Evolutionary conservation across 495 filamentous ascomycete species (phyloP).

Genomic region (Penicillium desertorum): DNA sequence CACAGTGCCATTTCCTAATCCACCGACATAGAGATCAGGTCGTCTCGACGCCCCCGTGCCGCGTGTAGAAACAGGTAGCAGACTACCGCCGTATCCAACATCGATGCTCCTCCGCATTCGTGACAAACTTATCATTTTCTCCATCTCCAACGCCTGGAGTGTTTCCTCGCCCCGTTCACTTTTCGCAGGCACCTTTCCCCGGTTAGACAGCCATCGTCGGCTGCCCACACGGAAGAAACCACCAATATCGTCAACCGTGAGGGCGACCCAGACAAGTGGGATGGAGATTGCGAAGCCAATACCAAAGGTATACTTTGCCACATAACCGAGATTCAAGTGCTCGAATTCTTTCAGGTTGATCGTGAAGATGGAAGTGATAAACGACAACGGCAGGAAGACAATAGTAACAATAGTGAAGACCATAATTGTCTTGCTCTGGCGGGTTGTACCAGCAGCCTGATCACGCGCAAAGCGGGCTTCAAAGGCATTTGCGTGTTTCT

Average conservation of each 20-base stretch:
- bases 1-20: constrained; percentile 11
- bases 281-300: constrained; percentile 66
- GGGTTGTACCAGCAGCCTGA: constrained; percentile 61
- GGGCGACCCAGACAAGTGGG: constrained; percentile 58
- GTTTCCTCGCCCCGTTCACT: constrained; percentile 2
- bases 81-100: constrained; percentile 30
- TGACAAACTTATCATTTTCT: constrained; percentile 34
- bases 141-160: constrained; percentile 28
- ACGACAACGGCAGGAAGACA: constrained; percentile 65
- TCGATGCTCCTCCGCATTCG: constrained; percentile 33
- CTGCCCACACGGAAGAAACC: constrained; percentile 34
- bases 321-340: constrained; percentile 53
- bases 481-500: constrained; percentile 71
- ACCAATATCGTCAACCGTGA: constrained; percentile 58
- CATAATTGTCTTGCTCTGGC: constrained; percentile 73
- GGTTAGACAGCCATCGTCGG: constrained; percentile 29
- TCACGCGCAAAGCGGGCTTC: constrained; percentile 69
- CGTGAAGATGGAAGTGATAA: constrained; percentile 66
- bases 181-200: constrained; percentile 6
- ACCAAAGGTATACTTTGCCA: constrained; percentile 64
- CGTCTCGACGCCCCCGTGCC: constrained; percentile 20
- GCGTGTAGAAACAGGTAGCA: constrained; percentile 39
- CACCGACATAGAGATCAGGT: constrained; percentile 15
- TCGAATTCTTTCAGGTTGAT: constrained; percentile 61
- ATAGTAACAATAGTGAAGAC: constrained; percentile 74